Evolutionary conservation across 768 basidiomycete species (phyloP).

Genomic region (Termitomyces titanicus): DNA sequence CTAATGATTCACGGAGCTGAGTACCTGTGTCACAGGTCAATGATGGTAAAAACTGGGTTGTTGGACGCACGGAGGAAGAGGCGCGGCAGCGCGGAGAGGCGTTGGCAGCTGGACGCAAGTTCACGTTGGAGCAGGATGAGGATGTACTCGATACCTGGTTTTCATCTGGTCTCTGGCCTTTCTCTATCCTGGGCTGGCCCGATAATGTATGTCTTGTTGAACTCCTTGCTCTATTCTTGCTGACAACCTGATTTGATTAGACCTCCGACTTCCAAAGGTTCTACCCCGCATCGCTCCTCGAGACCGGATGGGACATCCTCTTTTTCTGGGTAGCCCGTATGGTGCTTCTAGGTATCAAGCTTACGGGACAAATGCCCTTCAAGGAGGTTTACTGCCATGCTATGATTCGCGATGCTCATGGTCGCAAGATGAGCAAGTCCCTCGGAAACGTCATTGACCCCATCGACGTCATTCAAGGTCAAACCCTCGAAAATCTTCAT

Average conservation of each 20-base stretch:
- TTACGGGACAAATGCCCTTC: conserved; percentile 93
- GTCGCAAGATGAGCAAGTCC: conserved; percentile 98
- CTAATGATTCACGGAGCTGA: neutral
- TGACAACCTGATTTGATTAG: conserved; percentile 29
- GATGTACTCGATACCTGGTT: conserved; percentile 99
- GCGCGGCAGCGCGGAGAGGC: conserved; percentile 71
- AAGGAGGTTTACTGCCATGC: conserved; percentile 95
- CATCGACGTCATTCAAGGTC: conserved; percentile 88
- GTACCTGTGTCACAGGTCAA: conserved; percentile 35
- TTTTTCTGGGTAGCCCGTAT: conserved; percentile 99
- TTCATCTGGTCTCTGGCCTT: conserved; percentile 96
- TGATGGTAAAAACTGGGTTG: conserved; percentile 87
- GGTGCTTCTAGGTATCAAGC: conserved; percentile 87
- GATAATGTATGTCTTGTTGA: conserved; percentile 54
- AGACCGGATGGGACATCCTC: conserved; percentile 99
- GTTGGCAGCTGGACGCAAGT: conserved; percentile 63
- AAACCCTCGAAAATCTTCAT: conserved; percentile 76
- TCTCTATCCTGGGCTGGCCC: conserved; percentile 97
- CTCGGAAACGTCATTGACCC: conserved; percentile 98
- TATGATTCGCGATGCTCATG: conserved; percentile 98
- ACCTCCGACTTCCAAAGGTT: conserved; percentile 75
- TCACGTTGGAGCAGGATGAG: conserved; percentile 86
- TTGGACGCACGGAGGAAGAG: conserved; percentile 75
- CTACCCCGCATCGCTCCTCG: conserved; percentile 88
- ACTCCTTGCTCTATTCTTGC: neutral